Base-by-base conservation (phyloP, 164 flowering plant genomes). In the Piper longum region DNA sequence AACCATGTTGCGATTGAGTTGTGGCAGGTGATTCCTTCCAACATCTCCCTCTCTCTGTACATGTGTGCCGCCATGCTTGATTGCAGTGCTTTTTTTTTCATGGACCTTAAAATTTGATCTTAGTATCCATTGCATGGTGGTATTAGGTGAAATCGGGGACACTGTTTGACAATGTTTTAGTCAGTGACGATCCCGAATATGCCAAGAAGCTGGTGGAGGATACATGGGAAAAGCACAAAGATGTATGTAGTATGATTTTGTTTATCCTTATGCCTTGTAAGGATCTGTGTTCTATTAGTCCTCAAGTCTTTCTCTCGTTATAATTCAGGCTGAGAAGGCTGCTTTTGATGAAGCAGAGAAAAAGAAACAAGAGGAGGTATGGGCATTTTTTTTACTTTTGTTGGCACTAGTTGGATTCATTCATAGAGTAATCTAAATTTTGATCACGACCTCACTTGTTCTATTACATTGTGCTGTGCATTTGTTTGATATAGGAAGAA, bases 121-220 rank as follows among this genome's bases (percentile, higher is more conserved):
- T 26, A 26, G 36, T 26, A 26, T 26, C 36, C 36, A 26, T 26
- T 39, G 13, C 3, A 19, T 66, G 36, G 13, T 16, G 26, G 59
- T 62, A 9, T 41, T 59, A 63, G 63, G 71, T 69, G 57, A 81
- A 82, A 61, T 78, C 90, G 5, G 96, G 96, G 56, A 76, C 96
- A 26, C 75, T 88, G 56, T 86, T 68, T 64, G 92, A 88, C 83
- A 88, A 88, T 68, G 68, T 88, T 55, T 67, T 88, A 76, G 74
- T 88, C 4, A 76, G 84, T 70, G 90, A 88, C 70, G 96, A 88
- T 40, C 96, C 96, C 0, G 82, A 79, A 18, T 88, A 88, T 77
- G 96, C 96, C 11, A 82, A 76, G 72, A 67, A 82, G 73, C 73
- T 85, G 12, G 85, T 80, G 4, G 79, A 82, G 41, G 88, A 88